Evolutionary conservation across 768 basidiomycete genomes (phyloP), one percentile per base, ranked within the genome.

Genomic region (Gymnopilus junonius): DNA sequence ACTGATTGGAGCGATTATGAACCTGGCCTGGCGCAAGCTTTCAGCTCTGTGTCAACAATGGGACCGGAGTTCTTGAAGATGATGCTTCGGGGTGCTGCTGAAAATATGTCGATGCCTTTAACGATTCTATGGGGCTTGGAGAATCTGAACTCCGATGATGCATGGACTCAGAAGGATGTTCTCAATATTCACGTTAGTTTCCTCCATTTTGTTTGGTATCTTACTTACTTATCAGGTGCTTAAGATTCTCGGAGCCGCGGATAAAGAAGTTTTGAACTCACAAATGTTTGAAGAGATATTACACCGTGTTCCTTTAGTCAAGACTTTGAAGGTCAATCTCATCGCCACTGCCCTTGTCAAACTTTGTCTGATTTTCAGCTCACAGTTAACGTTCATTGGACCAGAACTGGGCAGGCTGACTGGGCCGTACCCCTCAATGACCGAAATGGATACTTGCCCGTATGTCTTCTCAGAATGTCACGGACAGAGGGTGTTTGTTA

Each of bases 231-330:
- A 57, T 59, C 8, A 25, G 0, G 23, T 17, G 34, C 15, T 12
- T 46, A 50, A 77, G 75, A 58, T 77, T 1, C 56, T 77, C 8
- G 76, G 76, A 0, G 70, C 75, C 8, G 61, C 65, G 20, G 35
- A 70, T 12, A 63, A 63, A 14, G 75, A 77, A 43, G 29, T 73
- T 14, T 20, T 53, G 34, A 43, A 65, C 50, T 63, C 64, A 3
- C 43, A 61, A 17, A 55, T 71, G 0, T 77, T 79, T 57, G 77
- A 79, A 58, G 76, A 77, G 54, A 73, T 77, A n/a, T 53, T 79
- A 8, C 76, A 79, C 58, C 71, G 76, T 31, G 63, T 75, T 17
- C 77, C 76, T 4, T 58, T 62, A 32, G 69, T 77, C 10, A 71
- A 75, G 29, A 66, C 51, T 0, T 61, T 79, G 27, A 70, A 72